Percentiles rank a stretch among this genome's conserved stretches.
These are phyloP conservation scores for Candida gorgasii DNA, from an alignment of 805 yeast genomes.

Conservation along the genomic window DNA sequence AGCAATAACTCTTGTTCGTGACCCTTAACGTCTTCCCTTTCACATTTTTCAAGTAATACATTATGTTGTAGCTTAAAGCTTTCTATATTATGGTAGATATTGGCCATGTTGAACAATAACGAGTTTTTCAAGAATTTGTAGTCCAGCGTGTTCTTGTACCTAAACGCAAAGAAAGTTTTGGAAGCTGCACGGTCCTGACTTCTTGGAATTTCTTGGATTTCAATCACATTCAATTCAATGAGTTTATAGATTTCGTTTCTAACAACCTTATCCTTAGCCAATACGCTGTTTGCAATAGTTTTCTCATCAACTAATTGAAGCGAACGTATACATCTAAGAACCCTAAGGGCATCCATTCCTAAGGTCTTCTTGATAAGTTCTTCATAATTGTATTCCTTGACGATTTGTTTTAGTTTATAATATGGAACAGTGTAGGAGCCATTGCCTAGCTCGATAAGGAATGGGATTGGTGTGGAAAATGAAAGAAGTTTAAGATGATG, in stretches of 20 bases:
- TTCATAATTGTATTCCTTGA: conserved; percentile 55
- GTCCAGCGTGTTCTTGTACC: conserved; percentile 50
- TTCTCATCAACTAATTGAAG: conserved; percentile 82
- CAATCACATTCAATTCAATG: conserved; percentile 69
- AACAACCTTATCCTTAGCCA: conserved; percentile 76
- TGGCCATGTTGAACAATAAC: conserved; percentile 55
- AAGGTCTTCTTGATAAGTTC: conserved; percentile 58
- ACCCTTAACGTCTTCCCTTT: conserved; percentile 88
- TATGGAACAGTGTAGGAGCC: conserved; percentile 66
- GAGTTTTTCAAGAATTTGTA: conserved; percentile 38
- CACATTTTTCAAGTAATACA: conserved; percentile 73
- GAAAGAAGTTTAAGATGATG: conserved; percentile 72
- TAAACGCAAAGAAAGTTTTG: conserved; percentile 80
- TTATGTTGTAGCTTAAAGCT: conserved; percentile 58
- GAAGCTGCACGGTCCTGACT: conserved; percentile 90
- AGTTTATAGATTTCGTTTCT: conserved; percentile 69
- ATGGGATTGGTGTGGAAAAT: conserved; percentile 51
- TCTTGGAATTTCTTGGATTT: conserved; percentile 91
- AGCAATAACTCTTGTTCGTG: conserved; percentile 72
- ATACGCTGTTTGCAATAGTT: conserved; percentile 67
- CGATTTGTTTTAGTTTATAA: conserved; percentile 44
- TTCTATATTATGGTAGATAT: conserved; percentile 50
- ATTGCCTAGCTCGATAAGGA: conserved; percentile 57
- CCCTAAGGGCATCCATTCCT: conserved; percentile 67
- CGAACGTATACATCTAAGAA: conserved; percentile 73